Base-by-base conservation (phyloP, 2,329 filamentous ascomycete genomes). In the Madurella mycetomatis region DNA sequence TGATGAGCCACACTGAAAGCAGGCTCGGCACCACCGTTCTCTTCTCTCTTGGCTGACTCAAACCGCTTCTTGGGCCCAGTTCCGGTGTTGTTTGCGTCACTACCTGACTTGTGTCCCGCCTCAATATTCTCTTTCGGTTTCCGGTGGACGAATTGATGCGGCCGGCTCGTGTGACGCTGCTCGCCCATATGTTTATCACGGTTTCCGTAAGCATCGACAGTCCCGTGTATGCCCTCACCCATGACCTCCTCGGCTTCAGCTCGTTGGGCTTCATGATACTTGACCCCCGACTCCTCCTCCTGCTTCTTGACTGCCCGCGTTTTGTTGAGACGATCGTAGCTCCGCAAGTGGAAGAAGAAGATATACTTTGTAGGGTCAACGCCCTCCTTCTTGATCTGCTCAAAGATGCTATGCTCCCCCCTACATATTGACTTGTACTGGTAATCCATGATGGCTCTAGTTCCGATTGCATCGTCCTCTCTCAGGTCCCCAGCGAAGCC, bases 351-450 rank as follows among this genome's bases (percentile, higher is more conserved):
- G 78, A 97, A 99, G 66, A 95, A 80, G 72, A 95, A 96, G 32
- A 99, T 85, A 70, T 97, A 82, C 56, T 96, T 66, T 0, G 65
- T 81, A 0, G 92, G 90, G 63, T 96, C 85, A 1, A 94, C 82
- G 1, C 88, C 91, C 58, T 88, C 82, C 43, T 71, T 72, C 54
- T 78, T 76, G 55, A 96, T 84, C 66, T 88, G 86, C 40, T 83
- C 90, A 63, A 88, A 94, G 49, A 99, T 97, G 4, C 90, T 96
- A 67, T 97, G 79, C 60, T 95, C 87, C 5, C 94, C 94, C 43
- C 94, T 86, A 66, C 87, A 90, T 61, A 99, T 95, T 0, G 90
- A 95, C 72, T 95, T 95, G 77, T 94, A 99, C 68, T 97, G 94
- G 66, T 96, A 97, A 68, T 97, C 92, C 90, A 99, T 97, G 65